Percentiles rank a stretch among this genome's conserved stretches.
Evolutionary conservation across 2,329 filamentous ascomycete species (phyloP).

Genomic region (Lizonia empirigonia): DNA sequence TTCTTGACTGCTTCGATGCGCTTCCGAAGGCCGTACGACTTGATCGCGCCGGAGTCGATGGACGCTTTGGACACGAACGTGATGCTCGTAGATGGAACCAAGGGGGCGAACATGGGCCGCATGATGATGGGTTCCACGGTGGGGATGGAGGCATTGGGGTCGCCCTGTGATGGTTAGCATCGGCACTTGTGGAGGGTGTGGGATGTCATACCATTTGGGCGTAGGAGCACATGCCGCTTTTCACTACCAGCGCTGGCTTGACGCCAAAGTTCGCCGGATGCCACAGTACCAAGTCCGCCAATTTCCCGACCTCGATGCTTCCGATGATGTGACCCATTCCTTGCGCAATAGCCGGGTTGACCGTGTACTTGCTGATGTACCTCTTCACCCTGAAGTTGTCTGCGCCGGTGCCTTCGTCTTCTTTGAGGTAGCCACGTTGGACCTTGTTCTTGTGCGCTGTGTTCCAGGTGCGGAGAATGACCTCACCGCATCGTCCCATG

Average conservation of each 20-base stretch:
- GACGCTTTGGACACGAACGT: constrained; percentile 82
- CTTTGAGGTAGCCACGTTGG: constrained; percentile 75
- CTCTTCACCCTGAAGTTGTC: constrained; percentile 93
- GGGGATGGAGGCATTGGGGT: constrained; percentile 68
- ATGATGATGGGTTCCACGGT: constrained; percentile 84
- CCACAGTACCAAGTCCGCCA: constrained; percentile 91
- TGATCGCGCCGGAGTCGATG: constrained; percentile 68
- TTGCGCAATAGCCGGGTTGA: constrained; percentile 91
- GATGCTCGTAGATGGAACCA: constrained; percentile 74
- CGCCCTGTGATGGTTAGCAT: constrained; percentile 44
- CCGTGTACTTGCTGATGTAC: constrained; percentile 94
- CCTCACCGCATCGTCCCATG: constrained; percentile 95
- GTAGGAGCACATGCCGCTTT: constrained; percentile 84
- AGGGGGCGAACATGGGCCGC: constrained; percentile 82
- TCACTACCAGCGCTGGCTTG: constrained; percentile 81
- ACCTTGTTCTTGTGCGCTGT: constrained; percentile 96
- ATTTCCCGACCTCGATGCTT: constrained; percentile 84
- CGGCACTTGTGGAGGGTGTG: neutral
- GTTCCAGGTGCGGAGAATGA: constrained; percentile 92
- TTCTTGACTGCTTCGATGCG: constrained; percentile 78
- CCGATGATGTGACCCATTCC: constrained; percentile 88
- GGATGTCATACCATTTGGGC: constrained; percentile 73
- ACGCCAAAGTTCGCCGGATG: constrained; percentile 82
- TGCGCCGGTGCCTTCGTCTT: constrained; percentile 78
- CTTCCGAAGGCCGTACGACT: constrained; percentile 77